These are phyloP conservation scores for Lactifluus pinguis DNA, from an alignment of 768 basidiomycete species.

Conservation along the genomic window DNA sequence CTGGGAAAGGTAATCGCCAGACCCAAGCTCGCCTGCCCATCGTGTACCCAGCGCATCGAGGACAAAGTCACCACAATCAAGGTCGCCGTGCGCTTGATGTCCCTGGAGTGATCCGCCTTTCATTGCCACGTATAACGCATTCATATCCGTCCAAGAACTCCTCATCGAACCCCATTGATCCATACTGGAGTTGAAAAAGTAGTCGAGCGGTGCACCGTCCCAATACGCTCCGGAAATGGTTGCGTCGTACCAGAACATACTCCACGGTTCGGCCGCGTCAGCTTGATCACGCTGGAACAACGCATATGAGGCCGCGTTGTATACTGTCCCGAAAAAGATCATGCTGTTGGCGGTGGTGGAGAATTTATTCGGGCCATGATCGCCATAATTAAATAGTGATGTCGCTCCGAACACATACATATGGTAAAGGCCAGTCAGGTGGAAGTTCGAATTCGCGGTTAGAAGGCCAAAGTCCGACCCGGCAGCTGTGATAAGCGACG, in stretches of 20 bases:
- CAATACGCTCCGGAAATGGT: conserved; percentile 82
- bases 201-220: conserved; percentile 76
- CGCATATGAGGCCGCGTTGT: conserved; percentile 60
- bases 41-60: conserved; percentile 88
- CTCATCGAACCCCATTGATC: conserved; percentile 91
- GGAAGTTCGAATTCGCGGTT: conserved; percentile 58
- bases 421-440: conserved; percentile 75
- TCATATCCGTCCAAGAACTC: conserved; percentile 82
- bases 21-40: conserved; percentile 93
- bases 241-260: conserved; percentile 89
- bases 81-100: conserved; percentile 92
- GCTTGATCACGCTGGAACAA: conserved; percentile 86
- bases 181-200: conserved; percentile 59
- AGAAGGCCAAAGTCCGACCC: conserved; percentile 76
- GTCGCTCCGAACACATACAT: conserved; percentile 82
- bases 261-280: conserved; percentile 46
- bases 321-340: conserved; percentile 66
- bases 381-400: conserved; percentile 77
- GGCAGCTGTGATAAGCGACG: conserved; percentile 75
- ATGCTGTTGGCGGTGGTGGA: conserved; percentile 87
- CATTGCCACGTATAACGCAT: conserved; percentile 78
- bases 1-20: conserved; percentile 67
- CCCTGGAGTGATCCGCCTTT: conserved; percentile 75
- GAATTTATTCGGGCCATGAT: conserved; percentile 91
- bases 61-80: conserved; percentile 93